Evolutionary conservation across 1,139 yeast species (phyloP), one percentile per base, ranked within the genome.

Genomic region (Dujonia santamariae): DNA sequence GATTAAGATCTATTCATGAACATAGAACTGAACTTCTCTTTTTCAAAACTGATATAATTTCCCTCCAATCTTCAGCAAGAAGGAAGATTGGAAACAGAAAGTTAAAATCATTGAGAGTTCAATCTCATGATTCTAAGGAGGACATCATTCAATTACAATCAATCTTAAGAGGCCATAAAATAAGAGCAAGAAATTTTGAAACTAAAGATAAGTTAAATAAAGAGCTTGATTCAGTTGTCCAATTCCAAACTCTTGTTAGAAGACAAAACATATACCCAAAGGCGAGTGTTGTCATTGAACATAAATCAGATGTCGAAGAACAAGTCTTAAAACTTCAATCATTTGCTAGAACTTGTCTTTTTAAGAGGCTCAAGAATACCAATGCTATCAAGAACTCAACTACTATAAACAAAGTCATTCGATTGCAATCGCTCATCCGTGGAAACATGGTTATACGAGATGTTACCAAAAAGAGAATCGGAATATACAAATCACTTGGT

Each of bases 31-130:
- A 59, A 26, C 42, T 68, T 19, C 28, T 56, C 19, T 36, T 50
- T 6, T 63, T 50, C 43, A 49, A 50, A 32, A 38, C 42, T 16
- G 63, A 57, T 2, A 52, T 70, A 2, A 44, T 59, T n/a, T 46
- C 43, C 4, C 48, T 72, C n/a, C 77, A 72, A 44, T 49, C 74
- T 0, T 36, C 58, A 7, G 56, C 57, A 2, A 51, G 75, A 38
- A 51, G 55, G 20, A 40, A 51, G 33, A 35, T 30, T 15, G 36
- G 32, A 23, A 27, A 14, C 16, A 38, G 53, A 45, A 24, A 27
- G 12, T 21, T 20, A 12, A 21, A 21, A 21, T 54, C 4, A 34
- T 37, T 16, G 24, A 32, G 3, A 4, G 8, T 29, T 8, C 13
- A 19, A 5, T 39, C 45, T 13, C 40, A 37, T 3, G 28, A 32